Evolutionary conservation across 2,329 filamentous ascomycete species (phyloP), one percentile per base, ranked within the genome.

Genomic region (Parastagonospora nodorum): DNA sequence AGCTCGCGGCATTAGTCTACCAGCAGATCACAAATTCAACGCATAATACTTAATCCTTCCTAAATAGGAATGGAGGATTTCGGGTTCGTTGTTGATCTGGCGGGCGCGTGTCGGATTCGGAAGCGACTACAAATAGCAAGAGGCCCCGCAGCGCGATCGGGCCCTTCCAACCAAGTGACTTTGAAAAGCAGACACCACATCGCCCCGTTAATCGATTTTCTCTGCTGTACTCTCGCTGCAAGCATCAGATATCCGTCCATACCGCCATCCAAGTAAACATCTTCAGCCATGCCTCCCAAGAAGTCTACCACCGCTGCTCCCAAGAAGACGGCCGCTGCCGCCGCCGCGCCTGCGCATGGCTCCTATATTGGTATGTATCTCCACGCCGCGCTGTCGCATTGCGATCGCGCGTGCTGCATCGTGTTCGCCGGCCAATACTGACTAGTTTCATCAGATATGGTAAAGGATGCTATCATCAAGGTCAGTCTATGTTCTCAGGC

Each of bases 391-490:
- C 58, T 71, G 74, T 83, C 78, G 78, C 79, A 73, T 69, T 42
- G 55, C 56, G 42, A 61, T 68, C 63, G 72, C 68, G 45, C 51
- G 63, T 50, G 48, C 60, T 72, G 69, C 58, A 66, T 73, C 68
- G 52, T 75, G 67, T 74, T 86, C 82, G 81, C 83, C 67, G 75
- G 68, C 58, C 61, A 73, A 74, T 82, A 72, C 81, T 84, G 78
- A 85, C 80, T 64, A 50, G 63, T 59, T 62, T 37, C 68, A 69
- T 71, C 74, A 87, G 85, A 87, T 76, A 88, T 88, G 86, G 86
- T 88, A 75, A 87, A 87, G 77, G 85, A 88, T 75, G 86, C 85
- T 64, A 86, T 88, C 72, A 75, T 87, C 69, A 84, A 82, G 76
- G 86, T 88, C 76, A 85, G 86, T 88, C 72, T 69, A 81, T 77